phyloP scores from a whole-genome alignment of 192 early-diverging fungal species.

The Entomortierella lignicola region DNA sequence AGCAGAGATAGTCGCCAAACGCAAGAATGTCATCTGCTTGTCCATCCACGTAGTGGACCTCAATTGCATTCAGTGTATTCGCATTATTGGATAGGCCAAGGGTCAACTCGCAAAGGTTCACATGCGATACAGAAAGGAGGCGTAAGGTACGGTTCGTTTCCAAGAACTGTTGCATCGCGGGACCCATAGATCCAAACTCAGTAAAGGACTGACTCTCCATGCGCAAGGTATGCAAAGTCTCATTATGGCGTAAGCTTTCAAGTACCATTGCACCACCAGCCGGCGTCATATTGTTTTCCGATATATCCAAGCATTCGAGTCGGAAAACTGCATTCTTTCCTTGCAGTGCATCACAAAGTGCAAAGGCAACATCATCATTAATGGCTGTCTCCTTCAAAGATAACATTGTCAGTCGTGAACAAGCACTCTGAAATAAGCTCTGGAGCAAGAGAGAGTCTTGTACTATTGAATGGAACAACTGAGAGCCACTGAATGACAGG shows the following conservation, averaged over 20 bases:
- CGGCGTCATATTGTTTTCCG: slow-evolving; percentile 31
- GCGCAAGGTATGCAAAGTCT: slow-evolving; percentile 8
- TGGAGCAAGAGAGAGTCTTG: not conserved
- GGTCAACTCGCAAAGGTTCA: slow-evolving; percentile 36
- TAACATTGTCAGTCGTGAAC: slow-evolving; percentile 16
- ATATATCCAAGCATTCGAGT: slow-evolving; percentile 25
- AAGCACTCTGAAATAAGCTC: slow-evolving; percentile 11
- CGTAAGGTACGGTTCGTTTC: slow-evolving; percentile 14
- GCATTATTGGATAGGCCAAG: slow-evolving; percentile 4
- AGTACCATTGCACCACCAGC: slow-evolving; percentile 21
- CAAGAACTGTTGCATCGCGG: slow-evolving; percentile 25
- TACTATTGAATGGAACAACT: slow-evolving; percentile 5
- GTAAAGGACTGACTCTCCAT: slow-evolving; percentile 31
- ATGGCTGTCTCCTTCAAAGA: slow-evolving; percentile 18
- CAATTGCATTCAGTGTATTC: slow-evolving; percentile 23
- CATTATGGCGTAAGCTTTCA: not conserved
- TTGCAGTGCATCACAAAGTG: slow-evolving; percentile 15
- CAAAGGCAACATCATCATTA: slow-evolving; percentile 15
- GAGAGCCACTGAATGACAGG: slow-evolving; percentile 23
- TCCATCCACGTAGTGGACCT: slow-evolving; percentile 37
- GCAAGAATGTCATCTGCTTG: slow-evolving; percentile 26
- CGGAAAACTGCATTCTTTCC: not conserved
- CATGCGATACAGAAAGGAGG: slow-evolving; percentile 34
- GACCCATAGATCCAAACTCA: slow-evolving; percentile 26
- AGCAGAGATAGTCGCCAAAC: slow-evolving; percentile 29